Base-by-base conservation (phyloP, 768 basidiomycete species). In the Tulasnella sp. region DNA sequence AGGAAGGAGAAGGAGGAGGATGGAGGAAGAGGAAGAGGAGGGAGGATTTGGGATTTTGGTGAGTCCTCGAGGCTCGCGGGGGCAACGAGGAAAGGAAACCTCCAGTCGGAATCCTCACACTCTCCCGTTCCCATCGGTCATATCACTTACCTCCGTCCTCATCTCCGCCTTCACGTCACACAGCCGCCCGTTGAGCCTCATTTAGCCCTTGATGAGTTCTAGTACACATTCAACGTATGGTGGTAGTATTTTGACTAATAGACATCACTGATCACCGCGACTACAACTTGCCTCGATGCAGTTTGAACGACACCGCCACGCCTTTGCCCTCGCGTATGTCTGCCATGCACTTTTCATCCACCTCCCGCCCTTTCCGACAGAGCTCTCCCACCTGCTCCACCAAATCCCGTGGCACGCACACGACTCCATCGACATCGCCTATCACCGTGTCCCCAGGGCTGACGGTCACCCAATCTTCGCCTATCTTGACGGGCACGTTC, bases 361-460 rank as follows among this genome's bases (percentile, higher is more conserved):
- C 83, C 70, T 88, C 87, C 79, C 87, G 85, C 19, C 88, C 89
- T 79, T 86, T 86, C 37, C 80, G 78, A n/a, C 91, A 93, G 31
- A 88, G 74, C 52, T 88, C 85, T 5, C 89, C 79, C 0, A 93
- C 93, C 76, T 87, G 81, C 22, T 83, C 83, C 42, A 89, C 85
- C 67, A 90, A 78, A 3, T 82, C 84, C 40, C 81, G 83, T 1
- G 93, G 91, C 36, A 97, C 87, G 79, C 90, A 93, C 2, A 98
- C 93, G 0, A 96, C 93, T 1, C 96, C 95, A 81, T 97, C 93
- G 76, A 89, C 87, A 82, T 97, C 96, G 34, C 90, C 94, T n/a
- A 96, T 82, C 69, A 97, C 87, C 86, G 90, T 88, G 82, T 96
- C 95, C 1, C 90, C 92, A 1, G 95, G 91, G 22, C 88, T 81